phyloP scores from a whole-genome alignment of 306 rosid genomes.

The Sphenostylis stenocarpa region DNA sequence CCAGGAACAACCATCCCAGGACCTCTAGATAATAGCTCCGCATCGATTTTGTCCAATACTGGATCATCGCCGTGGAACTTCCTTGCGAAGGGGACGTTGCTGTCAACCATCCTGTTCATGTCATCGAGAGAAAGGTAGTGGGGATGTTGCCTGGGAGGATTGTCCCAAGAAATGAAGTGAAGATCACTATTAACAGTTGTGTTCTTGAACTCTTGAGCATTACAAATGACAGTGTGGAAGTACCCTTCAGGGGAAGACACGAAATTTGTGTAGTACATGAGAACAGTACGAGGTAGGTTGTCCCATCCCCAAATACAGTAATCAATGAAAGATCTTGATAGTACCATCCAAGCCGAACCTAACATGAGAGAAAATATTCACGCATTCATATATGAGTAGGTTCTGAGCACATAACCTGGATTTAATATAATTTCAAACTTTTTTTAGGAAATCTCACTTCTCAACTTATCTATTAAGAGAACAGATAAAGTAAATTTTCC shows the following conservation, averaged over 20 bases:
- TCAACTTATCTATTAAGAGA: not conserved
- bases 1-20: slow-evolving; percentile 74
- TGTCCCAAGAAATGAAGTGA: slow-evolving; percentile 90
- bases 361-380: slow-evolving; percentile 21
- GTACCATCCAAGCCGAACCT: slow-evolving; percentile 97
- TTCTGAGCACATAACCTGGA: not conserved
- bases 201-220: slow-evolving; percentile 78
- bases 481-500: not conserved
- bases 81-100: slow-evolving; percentile 83
- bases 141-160: slow-evolving; percentile 94
- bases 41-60: slow-evolving; percentile 68
- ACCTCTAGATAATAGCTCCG: slow-evolving; percentile 54
- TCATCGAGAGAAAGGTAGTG: slow-evolving; percentile 65
- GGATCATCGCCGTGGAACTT: slow-evolving; percentile 71
- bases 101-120: slow-evolving; percentile 56
- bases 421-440: not conserved
- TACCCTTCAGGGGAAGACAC: slow-evolving; percentile 89
- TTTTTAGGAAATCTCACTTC: not conserved
- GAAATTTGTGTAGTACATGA: slow-evolving; percentile 87
- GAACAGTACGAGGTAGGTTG: slow-evolving; percentile 80
- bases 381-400: not conserved
- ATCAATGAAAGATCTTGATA: slow-evolving; percentile 79
- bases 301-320: slow-evolving; percentile 97
- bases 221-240: slow-evolving; percentile 86
- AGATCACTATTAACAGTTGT: slow-evolving; percentile 85